Evolutionary conservation across 2,329 filamentous ascomycete genomes (phyloP).

Genomic region (Xylariaceae sp.): DNA sequence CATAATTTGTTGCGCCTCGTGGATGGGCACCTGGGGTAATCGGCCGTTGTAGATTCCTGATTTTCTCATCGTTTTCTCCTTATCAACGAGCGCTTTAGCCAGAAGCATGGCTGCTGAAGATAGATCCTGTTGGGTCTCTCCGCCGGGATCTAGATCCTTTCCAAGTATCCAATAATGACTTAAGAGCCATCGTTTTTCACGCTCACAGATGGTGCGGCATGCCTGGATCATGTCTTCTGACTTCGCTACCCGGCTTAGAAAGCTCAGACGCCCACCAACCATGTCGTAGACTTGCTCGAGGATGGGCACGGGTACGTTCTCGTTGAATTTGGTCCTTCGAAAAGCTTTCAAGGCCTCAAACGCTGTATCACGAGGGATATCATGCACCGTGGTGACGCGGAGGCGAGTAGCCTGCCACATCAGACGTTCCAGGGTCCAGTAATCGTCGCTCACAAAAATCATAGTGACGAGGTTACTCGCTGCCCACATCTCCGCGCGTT

Average conservation of each 20-base stretch:
- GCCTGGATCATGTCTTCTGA: conserved; percentile 45
- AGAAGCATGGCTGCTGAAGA: conserved; percentile 53
- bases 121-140: conserved; percentile 61
- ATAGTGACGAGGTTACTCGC: conserved; percentile 63
- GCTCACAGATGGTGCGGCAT: conserved; percentile 55
- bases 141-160: conserved; percentile 64
- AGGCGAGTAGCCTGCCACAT: conserved; percentile 52
- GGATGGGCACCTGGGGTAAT: conserved; percentile 46
- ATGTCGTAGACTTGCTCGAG: conserved; percentile 50
- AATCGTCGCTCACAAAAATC: conserved; percentile 54
- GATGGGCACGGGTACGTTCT: conserved; percentile 32
- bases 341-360: conserved; percentile 45
- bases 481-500: conserved; percentile 83
- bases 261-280: conserved; percentile 50
- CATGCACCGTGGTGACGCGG: conserved; percentile 49
- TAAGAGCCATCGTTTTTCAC: conserved; percentile 72
- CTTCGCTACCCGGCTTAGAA: conserved; percentile 49
- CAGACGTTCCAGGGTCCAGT: conserved; percentile 54
- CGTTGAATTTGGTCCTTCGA: conserved; percentile 41
- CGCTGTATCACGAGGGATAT: conserved; percentile 44
- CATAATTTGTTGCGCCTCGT: conserved; percentile 49
- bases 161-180: conserved; percentile 74
- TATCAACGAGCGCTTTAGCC: conserved; percentile 51
- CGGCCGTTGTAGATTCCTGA: conserved; percentile 39
- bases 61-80: conserved; percentile 37